These are phyloP conservation scores for Fusarium compactum DNA, from an alignment of 2,329 filamentous ascomycete species.

Conservation along the genomic window DNA sequence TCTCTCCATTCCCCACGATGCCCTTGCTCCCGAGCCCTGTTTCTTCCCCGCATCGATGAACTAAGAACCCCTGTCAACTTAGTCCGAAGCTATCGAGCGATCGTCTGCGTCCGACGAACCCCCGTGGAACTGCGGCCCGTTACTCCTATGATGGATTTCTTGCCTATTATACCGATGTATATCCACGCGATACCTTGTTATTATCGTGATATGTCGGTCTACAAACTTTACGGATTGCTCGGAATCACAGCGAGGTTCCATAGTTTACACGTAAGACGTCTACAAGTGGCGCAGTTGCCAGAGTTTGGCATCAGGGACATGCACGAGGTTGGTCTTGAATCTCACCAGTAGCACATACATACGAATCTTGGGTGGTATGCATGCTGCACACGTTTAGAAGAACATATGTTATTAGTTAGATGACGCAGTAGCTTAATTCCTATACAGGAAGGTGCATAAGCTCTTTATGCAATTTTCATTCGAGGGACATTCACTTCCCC, in stretches of 20 bases:
- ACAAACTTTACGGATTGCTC: neutral
- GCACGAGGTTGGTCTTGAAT: neutral
- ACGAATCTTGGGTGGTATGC: constrained; percentile 22
- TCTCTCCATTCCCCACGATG: constrained; percentile 23
- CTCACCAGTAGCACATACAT: neutral
- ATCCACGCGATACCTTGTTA: neutral
- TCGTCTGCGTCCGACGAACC: constrained; percentile 32
- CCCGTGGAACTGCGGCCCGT: constrained; percentile 42
- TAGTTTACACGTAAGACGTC: constrained; percentile 1
- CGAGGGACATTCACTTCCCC: constrained; percentile 1
- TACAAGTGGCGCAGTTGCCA: neutral
- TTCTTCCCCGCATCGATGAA: constrained; percentile 35
- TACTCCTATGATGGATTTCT: constrained; percentile 18
- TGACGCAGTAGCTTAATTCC: constrained; percentile 26
- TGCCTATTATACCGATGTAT: constrained; percentile 9
- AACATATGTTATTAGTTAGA: constrained; percentile 15
- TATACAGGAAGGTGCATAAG: constrained; percentile 28
- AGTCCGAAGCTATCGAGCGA: constrained; percentile 27
- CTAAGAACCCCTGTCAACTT: constrained; percentile 7
- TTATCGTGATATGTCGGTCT: neutral
- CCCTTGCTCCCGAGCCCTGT: constrained; percentile 12
- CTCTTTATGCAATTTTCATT: constrained; percentile 2
- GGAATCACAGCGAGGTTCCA: neutral
- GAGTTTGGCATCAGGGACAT: neutral
- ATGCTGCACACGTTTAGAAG: constrained; percentile 21